Percentiles rank a stretch among this genome's conserved stretches.
These are phyloP conservation scores for Suillus subluteus DNA, from an alignment of 768 basidiomycete genomes.

Conservation along the genomic window DNA sequence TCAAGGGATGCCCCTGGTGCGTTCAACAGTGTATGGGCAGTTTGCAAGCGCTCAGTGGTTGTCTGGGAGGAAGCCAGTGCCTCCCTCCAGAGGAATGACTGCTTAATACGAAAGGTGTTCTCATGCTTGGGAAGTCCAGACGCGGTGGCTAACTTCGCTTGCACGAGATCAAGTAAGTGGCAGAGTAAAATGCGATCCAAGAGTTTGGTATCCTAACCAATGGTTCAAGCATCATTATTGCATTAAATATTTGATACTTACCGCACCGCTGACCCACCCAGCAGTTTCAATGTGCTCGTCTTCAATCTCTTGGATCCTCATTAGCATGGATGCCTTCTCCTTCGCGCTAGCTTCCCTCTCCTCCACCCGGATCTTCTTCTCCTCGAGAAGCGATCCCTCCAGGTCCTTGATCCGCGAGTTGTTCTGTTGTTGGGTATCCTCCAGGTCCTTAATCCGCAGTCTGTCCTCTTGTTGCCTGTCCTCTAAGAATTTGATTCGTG, in stretches of 20 bases:
- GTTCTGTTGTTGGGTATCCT: background rate
- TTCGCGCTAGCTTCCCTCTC: background rate
- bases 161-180: constrained; percentile 7
- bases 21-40: background rate
- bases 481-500: background rate
- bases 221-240: background rate
- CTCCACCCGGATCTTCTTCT: background rate
- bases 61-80: constrained; percentile 4
- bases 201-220: constrained; percentile 1
- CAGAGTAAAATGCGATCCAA: constrained; percentile 4
- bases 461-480: background rate
- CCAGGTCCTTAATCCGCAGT: background rate
- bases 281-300: background rate
- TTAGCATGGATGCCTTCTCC: background rate
- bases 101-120: background rate
- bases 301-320: background rate
- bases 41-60: background rate
- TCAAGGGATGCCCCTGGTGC: background rate
- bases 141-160: constrained; percentile 1
- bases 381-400: background rate
- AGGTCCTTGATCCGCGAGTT: background rate
- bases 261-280: background rate
- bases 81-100: constrained; percentile 7
- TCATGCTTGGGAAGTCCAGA: background rate
- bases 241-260: background rate